Percentiles rank a stretch among this genome's conserved stretches.
Evolutionary conservation across 192 early-diverging fungal genomes (phyloP).

Genomic region (Backusella morwellensis): DNA sequence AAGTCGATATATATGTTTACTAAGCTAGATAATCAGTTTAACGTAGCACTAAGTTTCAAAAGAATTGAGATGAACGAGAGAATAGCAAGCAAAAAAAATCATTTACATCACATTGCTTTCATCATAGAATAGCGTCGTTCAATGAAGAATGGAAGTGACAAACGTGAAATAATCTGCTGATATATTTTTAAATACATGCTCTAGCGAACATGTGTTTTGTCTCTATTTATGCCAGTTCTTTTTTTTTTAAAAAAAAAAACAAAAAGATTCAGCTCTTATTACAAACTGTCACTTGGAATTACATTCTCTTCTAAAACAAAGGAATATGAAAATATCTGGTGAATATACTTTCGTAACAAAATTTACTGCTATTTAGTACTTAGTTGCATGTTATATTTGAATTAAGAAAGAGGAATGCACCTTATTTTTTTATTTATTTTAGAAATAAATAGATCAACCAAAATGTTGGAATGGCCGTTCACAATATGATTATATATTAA

Average conservation of each 20-base stretch:
- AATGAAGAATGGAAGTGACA: not conserved
- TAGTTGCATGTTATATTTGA: too few species aligned
- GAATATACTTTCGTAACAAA: too few species aligned
- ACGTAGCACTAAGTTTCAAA: not conserved
- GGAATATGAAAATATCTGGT: too few species aligned
- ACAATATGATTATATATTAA: not conserved
- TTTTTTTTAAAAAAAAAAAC: not conserved
- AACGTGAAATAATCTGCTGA: not conserved
- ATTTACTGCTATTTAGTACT: too few species aligned
- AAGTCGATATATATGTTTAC: too few species aligned
- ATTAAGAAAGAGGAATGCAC: too few species aligned
- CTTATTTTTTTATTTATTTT: not conserved
- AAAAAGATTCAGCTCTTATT: too few species aligned
- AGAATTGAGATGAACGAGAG: not conserved
- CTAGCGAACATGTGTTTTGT: not conserved
- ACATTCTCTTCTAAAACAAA: too few species aligned
- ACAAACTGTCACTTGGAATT: too few species aligned
- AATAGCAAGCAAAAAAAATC: not conserved
- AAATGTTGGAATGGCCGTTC: not conserved
- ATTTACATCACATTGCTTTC: not conserved
- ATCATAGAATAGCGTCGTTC: not conserved
- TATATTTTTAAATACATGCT: not conserved
- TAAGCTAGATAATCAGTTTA: not conserved
- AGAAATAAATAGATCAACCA: not conserved
- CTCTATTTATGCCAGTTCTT: not conserved